Conservation (phyloP, 2,329 filamentous ascomycete genomes). For the Cladobotryum mycophilum region DNA sequence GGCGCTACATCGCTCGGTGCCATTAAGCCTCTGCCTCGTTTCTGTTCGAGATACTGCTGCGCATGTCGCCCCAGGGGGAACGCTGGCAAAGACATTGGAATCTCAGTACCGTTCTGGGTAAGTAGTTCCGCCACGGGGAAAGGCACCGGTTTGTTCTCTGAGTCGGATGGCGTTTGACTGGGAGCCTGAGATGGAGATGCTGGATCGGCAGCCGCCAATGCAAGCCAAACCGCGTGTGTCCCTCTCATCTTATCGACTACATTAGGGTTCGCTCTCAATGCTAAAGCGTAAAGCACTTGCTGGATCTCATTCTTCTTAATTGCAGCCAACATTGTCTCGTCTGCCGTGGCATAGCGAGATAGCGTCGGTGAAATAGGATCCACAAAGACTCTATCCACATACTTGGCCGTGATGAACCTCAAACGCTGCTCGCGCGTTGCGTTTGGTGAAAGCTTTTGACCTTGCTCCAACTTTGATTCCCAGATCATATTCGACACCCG, state of each 20-base stretch:
- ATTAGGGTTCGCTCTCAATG: slow-evolving; percentile 82
- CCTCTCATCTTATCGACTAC: slow-evolving; percentile 76
- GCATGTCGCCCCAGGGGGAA: slow-evolving; percentile 80
- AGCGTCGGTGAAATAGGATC: slow-evolving; percentile 69
- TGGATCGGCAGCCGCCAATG: slow-evolving; percentile 86
- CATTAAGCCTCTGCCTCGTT: slow-evolving; percentile 42
- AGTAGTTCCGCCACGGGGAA: slow-evolving; percentile 90
- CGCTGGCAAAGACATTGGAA: slow-evolving; percentile 67
- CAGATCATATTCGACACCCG: slow-evolving; percentile 94
- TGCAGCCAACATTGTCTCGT: slow-evolving; percentile 83
- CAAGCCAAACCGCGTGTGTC: slow-evolving; percentile 85
- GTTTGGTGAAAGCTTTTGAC: slow-evolving; percentile 65
- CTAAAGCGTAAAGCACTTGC: slow-evolving; percentile 84
- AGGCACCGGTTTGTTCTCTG: slow-evolving; percentile 51
- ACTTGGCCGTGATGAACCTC: slow-evolving; percentile 94
- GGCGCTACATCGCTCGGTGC: slow-evolving; percentile 53
- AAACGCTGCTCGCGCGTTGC: slow-evolving; percentile 84
- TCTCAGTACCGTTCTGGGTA: slow-evolving; percentile 87
- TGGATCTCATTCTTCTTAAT: slow-evolving; percentile 97
- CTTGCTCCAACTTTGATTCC: slow-evolving; percentile 76
- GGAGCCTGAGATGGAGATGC: slow-evolving; percentile 60
- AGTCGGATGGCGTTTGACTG: slow-evolving; percentile 35
- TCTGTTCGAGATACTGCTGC: slow-evolving; percentile 79
- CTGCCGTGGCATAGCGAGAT: slow-evolving; percentile 69
- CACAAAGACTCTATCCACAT: slow-evolving; percentile 77